A percentile compares a stretch with the other conserved stretches of the same genome.
Evolutionary conservation across 2,329 filamentous ascomycete genomes (phyloP).

Genomic region (Pseudogymnoascus sp.): DNA sequence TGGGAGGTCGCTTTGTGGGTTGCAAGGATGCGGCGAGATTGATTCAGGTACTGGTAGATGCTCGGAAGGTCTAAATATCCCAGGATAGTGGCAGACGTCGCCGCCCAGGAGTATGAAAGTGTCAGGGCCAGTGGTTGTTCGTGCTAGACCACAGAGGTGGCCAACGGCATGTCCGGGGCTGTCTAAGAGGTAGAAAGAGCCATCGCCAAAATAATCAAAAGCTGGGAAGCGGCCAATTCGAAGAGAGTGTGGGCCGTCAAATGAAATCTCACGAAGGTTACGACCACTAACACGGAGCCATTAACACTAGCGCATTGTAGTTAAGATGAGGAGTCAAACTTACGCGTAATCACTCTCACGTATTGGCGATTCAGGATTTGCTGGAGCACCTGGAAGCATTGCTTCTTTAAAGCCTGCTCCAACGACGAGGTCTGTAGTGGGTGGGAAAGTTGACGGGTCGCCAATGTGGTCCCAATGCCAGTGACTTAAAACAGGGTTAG

Average conservation of each 20-base stretch:
- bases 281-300: slow-evolving; percentile 17
- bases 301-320: background rate
- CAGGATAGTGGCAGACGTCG: slow-evolving; percentile 35
- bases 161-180: slow-evolving; percentile 35
- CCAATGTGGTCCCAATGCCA: slow-evolving; percentile 47
- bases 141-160: slow-evolving; percentile 36
- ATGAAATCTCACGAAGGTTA: slow-evolving; percentile 21
- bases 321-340: background rate
- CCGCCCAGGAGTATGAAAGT: slow-evolving; percentile 38
- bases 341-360: slow-evolving; percentile 31
- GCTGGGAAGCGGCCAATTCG: slow-evolving; percentile 33
- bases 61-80: slow-evolving; percentile 31
- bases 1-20: slow-evolving; percentile 1
- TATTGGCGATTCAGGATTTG: slow-evolving; percentile 29
- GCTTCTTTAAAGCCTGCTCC: slow-evolving; percentile 43
- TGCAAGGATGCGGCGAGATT: slow-evolving; percentile 33
- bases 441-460: slow-evolving; percentile 40
- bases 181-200: slow-evolving; percentile 36
- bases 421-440: slow-evolving; percentile 40
- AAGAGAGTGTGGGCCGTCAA: slow-evolving; percentile 18
- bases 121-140: slow-evolving; percentile 28
- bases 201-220: slow-evolving; percentile 37
- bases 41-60: slow-evolving; percentile 30
- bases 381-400: slow-evolving; percentile 41
- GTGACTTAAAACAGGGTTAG: slow-evolving; percentile 31